A percentile compares a stretch with the other conserved stretches of the same genome.
Conservation (phyloP, 2,329 filamentous ascomycete genomes). For the Aspergillus sp. region DNA sequence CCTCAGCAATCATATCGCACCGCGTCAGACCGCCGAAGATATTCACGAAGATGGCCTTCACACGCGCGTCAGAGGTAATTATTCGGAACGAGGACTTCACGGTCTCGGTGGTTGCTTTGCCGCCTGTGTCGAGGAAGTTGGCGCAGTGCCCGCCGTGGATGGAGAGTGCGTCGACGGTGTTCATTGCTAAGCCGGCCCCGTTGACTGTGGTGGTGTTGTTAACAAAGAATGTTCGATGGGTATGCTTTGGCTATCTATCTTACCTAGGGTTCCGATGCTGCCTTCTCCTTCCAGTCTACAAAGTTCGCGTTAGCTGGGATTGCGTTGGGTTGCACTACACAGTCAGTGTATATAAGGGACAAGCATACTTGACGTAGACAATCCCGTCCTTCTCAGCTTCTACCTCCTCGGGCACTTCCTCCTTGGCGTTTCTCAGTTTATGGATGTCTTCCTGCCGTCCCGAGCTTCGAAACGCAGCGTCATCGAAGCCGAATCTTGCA, state of each 20-base stretch:
- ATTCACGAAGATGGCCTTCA: constrained; percentile 71
- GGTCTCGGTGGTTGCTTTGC: constrained; percentile 80
- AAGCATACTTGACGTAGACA: constrained; percentile 67
- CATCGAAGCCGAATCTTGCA: constrained; percentile 66
- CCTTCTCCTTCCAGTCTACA: constrained; percentile 49
- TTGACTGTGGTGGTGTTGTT: constrained; percentile 57
- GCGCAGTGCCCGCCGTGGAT: constrained; percentile 67
- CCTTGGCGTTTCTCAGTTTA: constrained; percentile 51
- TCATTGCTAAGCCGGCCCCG: constrained; percentile 87
- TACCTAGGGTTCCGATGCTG: constrained; percentile 71
- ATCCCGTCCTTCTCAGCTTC: constrained; percentile 70
- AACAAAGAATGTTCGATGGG: not conserved
- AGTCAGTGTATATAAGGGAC: not conserved
- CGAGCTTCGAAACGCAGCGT: constrained; percentile 64
- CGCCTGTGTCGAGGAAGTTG: constrained; percentile 88
- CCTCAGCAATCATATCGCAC: constrained; percentile 79
- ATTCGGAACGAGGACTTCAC: constrained; percentile 75
- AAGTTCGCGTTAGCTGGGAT: not conserved
- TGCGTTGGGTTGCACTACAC: not conserved
- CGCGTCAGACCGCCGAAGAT: constrained; percentile 70
- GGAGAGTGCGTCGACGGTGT: constrained; percentile 77
- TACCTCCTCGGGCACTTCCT: constrained; percentile 57
- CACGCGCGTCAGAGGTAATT: constrained; percentile 68
- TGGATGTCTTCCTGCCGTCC: constrained; percentile 64
- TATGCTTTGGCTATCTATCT: constrained; percentile 3